A percentile compares a stretch with the other conserved stretches of the same genome.
phyloP scores from a whole-genome alignment of 371 early-diverging fungal species.

The Syncephalis fuscata region DNA sequence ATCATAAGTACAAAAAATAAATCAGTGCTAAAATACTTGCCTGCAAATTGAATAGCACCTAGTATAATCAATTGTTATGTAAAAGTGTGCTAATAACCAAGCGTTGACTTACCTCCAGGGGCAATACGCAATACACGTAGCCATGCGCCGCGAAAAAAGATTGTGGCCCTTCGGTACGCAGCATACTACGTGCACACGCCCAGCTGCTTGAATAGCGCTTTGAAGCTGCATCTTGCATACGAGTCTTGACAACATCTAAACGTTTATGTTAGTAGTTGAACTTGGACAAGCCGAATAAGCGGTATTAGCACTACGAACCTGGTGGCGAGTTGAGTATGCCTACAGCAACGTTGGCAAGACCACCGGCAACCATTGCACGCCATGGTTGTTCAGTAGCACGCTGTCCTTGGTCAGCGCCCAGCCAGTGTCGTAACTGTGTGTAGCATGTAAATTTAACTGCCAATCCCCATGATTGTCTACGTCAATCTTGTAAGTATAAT shows the following conservation, averaged over 20 bases:
- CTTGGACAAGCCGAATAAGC: too few species aligned
- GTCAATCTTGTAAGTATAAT: neutral
- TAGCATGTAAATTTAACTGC: conserved; percentile 28
- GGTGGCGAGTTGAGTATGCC: conserved; percentile 29
- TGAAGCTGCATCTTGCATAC: conserved; percentile 27
- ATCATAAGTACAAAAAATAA: too few species aligned
- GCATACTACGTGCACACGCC: conserved; percentile 21
- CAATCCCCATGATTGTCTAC: conserved; percentile 14
- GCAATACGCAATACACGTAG: conserved; percentile 28
- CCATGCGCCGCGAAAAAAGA: conserved; percentile 30
- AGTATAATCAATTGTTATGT: conserved; percentile 6
- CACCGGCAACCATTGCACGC: conserved; percentile 29
- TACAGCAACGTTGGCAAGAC: conserved; percentile 26
- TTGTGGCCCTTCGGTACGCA: conserved; percentile 17
- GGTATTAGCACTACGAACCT: conserved; percentile 23
- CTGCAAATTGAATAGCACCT: conserved; percentile 25
- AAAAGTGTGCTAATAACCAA: neutral
- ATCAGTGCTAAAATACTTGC: too few species aligned
- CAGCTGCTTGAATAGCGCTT: conserved; percentile 17
- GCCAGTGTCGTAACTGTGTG: conserved; percentile 21
- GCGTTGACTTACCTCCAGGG: conserved; percentile 13
- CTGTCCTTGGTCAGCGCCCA: conserved; percentile 12
- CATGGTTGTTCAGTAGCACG: conserved; percentile 17
- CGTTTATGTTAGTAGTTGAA: too few species aligned
- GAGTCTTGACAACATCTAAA: conserved; percentile 6